Conservation (phyloP, 2,329 filamentous ascomycete species). For the Cytospora chrysosperma region DNA sequence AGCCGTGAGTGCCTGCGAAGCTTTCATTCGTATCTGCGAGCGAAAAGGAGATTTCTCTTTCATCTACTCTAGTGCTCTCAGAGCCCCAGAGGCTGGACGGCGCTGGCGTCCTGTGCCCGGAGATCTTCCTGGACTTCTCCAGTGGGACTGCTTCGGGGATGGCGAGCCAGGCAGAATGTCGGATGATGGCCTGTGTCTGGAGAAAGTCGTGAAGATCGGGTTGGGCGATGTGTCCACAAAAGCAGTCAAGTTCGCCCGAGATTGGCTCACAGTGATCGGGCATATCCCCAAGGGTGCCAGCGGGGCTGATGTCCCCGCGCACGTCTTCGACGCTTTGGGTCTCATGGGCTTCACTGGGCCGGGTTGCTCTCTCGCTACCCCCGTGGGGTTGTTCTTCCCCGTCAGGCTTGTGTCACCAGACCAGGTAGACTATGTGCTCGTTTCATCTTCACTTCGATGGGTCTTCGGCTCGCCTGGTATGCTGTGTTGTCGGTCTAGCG, state of each 20-base stretch:
- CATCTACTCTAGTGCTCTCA: not conserved
- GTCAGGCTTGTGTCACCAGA: not conserved
- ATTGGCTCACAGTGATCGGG: not conserved
- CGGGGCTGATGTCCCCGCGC: not conserved
- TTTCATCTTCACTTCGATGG: not conserved
- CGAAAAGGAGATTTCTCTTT: conserved; percentile 7
- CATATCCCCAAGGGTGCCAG: not conserved
- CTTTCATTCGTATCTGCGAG: conserved; percentile 10
- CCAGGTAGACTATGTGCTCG: not conserved
- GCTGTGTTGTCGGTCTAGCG: not conserved
- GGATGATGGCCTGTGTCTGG: not conserved
- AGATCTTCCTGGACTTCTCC: not conserved
- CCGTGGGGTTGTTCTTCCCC: not conserved
- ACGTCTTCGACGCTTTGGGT: not conserved
- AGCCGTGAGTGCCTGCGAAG: conserved; percentile 4
- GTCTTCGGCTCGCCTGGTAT: not conserved
- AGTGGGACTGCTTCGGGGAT: not conserved
- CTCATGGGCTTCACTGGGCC: not conserved
- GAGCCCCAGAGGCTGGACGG: not conserved
- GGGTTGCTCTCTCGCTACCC: not conserved
- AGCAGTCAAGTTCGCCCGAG: not conserved
- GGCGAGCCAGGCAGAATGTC: not conserved
- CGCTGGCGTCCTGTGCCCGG: not conserved
- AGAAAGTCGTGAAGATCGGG: not conserved
- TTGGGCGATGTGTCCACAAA: not conserved